Conservation (phyloP, 2,329 filamentous ascomycete genomes). For the Cytospora piceae region DNA sequence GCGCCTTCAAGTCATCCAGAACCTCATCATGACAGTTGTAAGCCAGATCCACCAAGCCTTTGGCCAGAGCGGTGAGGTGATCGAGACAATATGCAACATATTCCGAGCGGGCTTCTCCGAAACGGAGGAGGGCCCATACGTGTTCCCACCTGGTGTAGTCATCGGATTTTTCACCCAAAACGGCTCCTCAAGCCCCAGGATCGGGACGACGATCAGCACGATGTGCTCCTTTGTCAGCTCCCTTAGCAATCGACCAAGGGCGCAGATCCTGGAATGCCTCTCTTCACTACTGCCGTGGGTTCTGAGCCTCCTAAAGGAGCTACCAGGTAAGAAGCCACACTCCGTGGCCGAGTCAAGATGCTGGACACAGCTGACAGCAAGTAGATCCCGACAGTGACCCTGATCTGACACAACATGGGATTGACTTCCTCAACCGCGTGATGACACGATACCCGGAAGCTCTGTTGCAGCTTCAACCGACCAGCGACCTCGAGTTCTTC, state of each 20-base stretch:
- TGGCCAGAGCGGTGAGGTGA: constrained; percentile 64
- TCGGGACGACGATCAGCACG: constrained; percentile 71
- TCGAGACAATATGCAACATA: constrained; percentile 72
- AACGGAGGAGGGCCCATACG: constrained; percentile 73
- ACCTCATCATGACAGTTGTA: constrained; percentile 51
- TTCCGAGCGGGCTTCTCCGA: constrained; percentile 78
- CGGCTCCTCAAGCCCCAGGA: constrained; percentile 60
- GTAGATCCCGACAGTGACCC: constrained; percentile 65
- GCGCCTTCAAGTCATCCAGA: constrained; percentile 45
- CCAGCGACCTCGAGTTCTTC: constrained; percentile 63
- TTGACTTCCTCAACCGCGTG: constrained; percentile 71
- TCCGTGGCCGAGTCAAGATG: constrained; percentile 10
- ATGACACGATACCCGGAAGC: constrained; percentile 64
- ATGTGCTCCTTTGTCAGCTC: constrained; percentile 72
- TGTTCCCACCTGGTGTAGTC: constrained; percentile 69
- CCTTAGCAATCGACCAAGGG: constrained; percentile 49
- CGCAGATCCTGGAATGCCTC: constrained; percentile 53
- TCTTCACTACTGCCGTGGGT: constrained; percentile 63
- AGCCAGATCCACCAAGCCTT: constrained; percentile 56
- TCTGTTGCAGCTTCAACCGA: constrained; percentile 61
- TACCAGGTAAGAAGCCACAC: constrained; percentile 55
- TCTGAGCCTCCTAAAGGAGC: constrained; percentile 61
- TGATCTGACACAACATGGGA: constrained; percentile 72
- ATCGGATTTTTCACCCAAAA: constrained; percentile 66
- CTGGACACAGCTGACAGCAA: constrained; percentile 26